Conservation (phyloP, 768 basidiomycete genomes). For the Leccinum broughii region DNA sequence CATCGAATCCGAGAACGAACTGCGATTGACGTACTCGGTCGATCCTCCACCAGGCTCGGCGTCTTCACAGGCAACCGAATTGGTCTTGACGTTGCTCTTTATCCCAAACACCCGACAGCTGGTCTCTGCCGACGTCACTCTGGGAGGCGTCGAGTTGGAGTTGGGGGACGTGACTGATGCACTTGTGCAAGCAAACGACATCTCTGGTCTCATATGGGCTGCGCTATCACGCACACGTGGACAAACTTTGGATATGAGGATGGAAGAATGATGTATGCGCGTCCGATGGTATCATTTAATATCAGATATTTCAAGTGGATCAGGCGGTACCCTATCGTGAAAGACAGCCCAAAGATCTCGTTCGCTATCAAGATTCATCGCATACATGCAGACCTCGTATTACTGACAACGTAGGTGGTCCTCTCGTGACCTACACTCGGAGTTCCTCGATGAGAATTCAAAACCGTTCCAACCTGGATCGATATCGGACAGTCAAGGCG, state of each 20-base stretch:
- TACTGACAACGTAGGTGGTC: neutral
- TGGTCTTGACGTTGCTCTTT: constrained; percentile 64
- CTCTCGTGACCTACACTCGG: neutral
- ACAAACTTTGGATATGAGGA: neutral
- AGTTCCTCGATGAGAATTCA: neutral
- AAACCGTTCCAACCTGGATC: neutral
- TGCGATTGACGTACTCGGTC: constrained; percentile 66
- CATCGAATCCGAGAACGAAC: constrained; percentile 71
- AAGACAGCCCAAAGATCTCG: neutral
- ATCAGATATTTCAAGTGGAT: neutral
- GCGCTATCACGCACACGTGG: constrained; percentile 50
- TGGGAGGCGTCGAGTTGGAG: constrained; percentile 54
- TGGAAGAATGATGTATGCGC: neutral
- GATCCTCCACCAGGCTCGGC: constrained; percentile 30
- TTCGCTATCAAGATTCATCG: neutral
- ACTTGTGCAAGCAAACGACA: constrained; percentile 64
- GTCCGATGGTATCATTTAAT: neutral
- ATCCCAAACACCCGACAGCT: constrained; percentile 67
- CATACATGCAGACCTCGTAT: neutral
- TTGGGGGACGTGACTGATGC: constrained; percentile 59
- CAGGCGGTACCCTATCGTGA: too few relatives aligned
- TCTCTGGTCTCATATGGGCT: constrained; percentile 61
- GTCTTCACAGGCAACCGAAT: constrained; percentile 27
- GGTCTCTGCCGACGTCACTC: constrained; percentile 58
- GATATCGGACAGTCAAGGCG: neutral